A percentile compares a stretch with the other conserved stretches of the same genome.
These are phyloP conservation scores for Chytriomyces sp. DNA, from an alignment of 192 early-diverging fungal species.

Conservation along the genomic window DNA sequence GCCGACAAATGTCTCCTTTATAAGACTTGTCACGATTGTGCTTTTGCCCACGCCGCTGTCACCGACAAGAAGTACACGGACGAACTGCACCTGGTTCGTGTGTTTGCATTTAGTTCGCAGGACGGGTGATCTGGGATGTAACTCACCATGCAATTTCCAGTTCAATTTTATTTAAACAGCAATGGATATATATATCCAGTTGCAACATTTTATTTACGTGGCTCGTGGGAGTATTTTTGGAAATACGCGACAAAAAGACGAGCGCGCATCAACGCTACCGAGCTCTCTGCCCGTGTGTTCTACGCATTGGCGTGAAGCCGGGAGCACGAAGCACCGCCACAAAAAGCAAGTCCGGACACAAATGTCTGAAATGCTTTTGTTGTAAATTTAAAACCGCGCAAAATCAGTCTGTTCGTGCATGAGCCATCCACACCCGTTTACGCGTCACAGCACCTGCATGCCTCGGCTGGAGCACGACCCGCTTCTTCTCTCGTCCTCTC, in stretches of 20 bases:
- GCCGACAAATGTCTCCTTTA: conserved; percentile 94
- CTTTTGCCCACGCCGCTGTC: conserved; percentile 92
- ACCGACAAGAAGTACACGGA: conserved; percentile 91
- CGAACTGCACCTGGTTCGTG: conserved; percentile 35
- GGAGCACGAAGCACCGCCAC: not conserved
- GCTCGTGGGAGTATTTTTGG: not conserved
- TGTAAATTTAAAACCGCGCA: not conserved
- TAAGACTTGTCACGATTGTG: conserved; percentile 94
- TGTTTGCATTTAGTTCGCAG: not conserved
- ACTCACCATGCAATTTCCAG: no score
- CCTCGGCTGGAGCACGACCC: conserved; percentile 18
- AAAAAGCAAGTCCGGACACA: not conserved
- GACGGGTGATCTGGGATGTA: not conserved
- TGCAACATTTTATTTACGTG: not conserved
- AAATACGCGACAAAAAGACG: not conserved
- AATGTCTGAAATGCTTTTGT: no score
- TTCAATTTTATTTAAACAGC: not conserved
- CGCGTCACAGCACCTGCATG: conserved; percentile 46
- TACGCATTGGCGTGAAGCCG: not conserved
- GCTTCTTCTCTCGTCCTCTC: not conserved
- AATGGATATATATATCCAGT: not conserved
- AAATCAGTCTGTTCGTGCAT: not conserved
- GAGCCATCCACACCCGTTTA: conserved; percentile 50
- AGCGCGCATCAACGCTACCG: not conserved
- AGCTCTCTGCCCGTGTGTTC: not conserved